These are phyloP conservation scores for Mediolabrus comicus DNA, from an alignment of 108 stramenopile species.

Conservation along the genomic window DNA sequence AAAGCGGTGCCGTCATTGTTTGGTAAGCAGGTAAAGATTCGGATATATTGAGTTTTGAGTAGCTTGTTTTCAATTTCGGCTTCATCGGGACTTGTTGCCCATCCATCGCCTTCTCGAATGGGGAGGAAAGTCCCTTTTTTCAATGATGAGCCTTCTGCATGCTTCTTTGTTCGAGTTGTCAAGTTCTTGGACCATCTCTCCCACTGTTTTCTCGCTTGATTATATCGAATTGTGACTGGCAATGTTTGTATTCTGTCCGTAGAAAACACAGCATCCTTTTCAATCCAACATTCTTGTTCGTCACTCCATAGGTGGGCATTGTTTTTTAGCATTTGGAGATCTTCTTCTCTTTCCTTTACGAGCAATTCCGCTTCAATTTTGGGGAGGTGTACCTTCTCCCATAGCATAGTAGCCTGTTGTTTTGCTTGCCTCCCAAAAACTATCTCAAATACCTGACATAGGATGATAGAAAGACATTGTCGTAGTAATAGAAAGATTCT, in stretches of 20 bases:
- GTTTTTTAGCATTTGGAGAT: background rate
- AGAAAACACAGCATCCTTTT: background rate
- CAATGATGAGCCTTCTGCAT: background rate
- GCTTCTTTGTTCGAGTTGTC: conserved; percentile 7
- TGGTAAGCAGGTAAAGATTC: conserved; percentile 4
- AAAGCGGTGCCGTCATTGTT: background rate
- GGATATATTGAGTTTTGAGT: background rate
- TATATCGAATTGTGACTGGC: background rate
- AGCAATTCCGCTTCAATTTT: background rate
- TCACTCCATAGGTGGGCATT: background rate
- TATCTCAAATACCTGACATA: background rate
- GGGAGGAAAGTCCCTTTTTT: conserved; percentile 1
- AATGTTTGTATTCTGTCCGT: background rate
- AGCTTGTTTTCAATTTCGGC: conserved; percentile 1
- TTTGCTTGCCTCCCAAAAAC: background rate
- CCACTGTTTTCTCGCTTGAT: background rate
- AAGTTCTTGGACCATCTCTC: conserved; percentile 3
- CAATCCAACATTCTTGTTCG: conserved; percentile 1
- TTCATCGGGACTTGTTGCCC: conserved; percentile 2
- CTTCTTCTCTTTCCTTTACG: background rate
- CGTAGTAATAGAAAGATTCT: background rate
- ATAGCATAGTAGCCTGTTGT: background rate
- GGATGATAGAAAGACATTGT: background rate
- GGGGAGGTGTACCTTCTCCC: background rate
- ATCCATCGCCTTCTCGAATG: conserved; percentile 1